These are phyloP conservation scores for Chenopodium suecicum DNA, from an alignment of 148 eudicot species.

Conservation along the genomic window DNA sequence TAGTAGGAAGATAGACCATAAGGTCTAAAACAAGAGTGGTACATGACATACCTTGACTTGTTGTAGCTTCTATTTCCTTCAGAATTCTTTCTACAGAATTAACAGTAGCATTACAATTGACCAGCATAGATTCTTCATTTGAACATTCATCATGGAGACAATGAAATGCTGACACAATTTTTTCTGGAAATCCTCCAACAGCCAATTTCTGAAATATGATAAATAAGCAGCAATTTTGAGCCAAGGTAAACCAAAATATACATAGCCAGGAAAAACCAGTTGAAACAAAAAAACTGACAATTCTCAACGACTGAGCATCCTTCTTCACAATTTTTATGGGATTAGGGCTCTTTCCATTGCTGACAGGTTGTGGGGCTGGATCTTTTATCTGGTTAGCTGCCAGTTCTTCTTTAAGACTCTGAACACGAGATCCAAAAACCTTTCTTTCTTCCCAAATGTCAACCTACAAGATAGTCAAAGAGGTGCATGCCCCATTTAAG, in stretches of 20 bases:
- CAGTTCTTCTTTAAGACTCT: conserved; percentile 77
- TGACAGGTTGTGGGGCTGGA: conserved; percentile 39
- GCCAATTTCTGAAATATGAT: conserved; percentile 66
- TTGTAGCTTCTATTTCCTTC: conserved; percentile 48
- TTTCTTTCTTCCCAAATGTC: conserved; percentile 91
- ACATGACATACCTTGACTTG: conserved; percentile 60
- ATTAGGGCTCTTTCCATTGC: conserved; percentile 62
- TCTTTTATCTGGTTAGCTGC: conserved; percentile 45
- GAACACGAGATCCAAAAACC: conserved; percentile 95
- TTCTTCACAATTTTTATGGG: conserved; percentile 84
- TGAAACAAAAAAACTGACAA: conserved; percentile 52
- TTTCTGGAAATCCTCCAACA: conserved; percentile 79
- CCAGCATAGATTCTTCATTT: conserved; percentile 60
- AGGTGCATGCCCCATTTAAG: conserved; percentile 3
- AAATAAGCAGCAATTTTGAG: conserved; percentile 8
- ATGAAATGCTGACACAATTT: conserved; percentile 76
- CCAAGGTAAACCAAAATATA: conserved; percentile 8
- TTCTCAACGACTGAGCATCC: conserved; percentile 78
- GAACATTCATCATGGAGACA: conserved; percentile 58
- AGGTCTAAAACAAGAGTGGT: background rate
- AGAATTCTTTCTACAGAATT: conserved; percentile 47
- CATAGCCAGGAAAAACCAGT: conserved; percentile 4
- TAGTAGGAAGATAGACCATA: background rate
- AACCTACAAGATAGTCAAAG: conserved; percentile 43
- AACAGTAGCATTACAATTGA: conserved; percentile 52